Percentiles rank a stretch among this genome's conserved stretches.
Evolutionary conservation across 225 moss, liverwort and hornwort genomes (phyloP).

Genomic region (Rhytidiadelphus loreus): DNA sequence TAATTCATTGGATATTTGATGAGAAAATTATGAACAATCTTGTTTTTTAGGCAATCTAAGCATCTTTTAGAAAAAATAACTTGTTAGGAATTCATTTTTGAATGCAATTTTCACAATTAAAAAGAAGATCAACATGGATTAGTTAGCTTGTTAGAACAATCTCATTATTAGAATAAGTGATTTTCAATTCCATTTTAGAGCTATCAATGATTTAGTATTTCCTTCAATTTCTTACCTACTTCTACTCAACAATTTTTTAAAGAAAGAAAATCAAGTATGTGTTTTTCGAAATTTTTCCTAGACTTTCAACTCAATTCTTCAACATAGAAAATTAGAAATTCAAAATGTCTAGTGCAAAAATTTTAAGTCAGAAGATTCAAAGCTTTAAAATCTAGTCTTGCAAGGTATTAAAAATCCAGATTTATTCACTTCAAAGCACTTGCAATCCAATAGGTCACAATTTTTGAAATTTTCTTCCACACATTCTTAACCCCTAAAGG

Average conservation of each 20-base stretch:
- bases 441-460: fast-evolving
- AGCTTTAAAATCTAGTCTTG: background rate
- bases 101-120: background rate
- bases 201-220: background rate
- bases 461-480: background rate
- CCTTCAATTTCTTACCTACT: no score
- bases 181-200: background rate
- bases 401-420: background rate
- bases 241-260: background rate
- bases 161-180: fast-evolving
- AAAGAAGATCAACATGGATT: background rate
- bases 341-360: background rate
- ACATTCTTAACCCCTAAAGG: no score
- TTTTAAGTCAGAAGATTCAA: background rate
- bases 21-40: background rate
- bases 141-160: background rate
- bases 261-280: background rate
- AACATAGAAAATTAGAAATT: background rate
- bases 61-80: background rate
- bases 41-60: background rate
- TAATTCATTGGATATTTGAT: background rate
- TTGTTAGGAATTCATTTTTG: background rate
- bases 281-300: background rate
- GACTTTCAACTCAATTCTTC: background rate
- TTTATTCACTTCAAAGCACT: background rate